A percentile compares a stretch with the other conserved stretches of the same genome.
Evolutionary conservation across 768 basidiomycete genomes (phyloP).

Genomic region (Hygrophorus russula): DNA sequence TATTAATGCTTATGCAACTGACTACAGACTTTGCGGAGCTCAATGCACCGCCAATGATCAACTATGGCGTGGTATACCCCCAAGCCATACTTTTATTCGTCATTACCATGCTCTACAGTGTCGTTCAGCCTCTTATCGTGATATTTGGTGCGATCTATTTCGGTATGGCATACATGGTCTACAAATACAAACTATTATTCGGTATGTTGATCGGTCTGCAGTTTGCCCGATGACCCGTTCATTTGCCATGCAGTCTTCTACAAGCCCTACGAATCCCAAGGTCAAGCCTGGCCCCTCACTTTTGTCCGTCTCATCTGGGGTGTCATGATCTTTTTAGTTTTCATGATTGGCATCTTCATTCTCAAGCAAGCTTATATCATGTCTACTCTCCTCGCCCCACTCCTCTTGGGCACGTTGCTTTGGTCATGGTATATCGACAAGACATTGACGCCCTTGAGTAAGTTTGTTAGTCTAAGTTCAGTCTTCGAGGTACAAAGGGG

Average conservation of each 20-base stretch:
- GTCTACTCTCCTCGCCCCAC: constrained; percentile 55
- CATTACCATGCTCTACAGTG: constrained; percentile 89
- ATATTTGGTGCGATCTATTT: constrained; percentile 96
- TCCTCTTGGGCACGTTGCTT: constrained; percentile 61
- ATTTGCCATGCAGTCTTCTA: constrained; percentile 64
- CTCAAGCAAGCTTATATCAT: constrained; percentile 35
- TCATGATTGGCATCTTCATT: constrained; percentile 96
- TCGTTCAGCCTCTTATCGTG: constrained; percentile 90
- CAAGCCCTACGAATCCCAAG: constrained; percentile 95
- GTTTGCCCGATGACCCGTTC: not conserved
- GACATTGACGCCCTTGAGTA: constrained; percentile 61
- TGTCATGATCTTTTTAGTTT: constrained; percentile 83
- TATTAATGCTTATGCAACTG: not conserved
- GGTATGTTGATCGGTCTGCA: constrained; percentile 36
- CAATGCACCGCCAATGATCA: constrained; percentile 96
- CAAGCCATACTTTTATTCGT: constrained; percentile 95
- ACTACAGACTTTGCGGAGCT: constrained; percentile 83
- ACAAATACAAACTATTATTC: constrained; percentile 96
- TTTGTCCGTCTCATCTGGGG: constrained; percentile 90
- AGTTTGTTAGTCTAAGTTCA: constrained; percentile 76
- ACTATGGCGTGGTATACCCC: constrained; percentile 94
- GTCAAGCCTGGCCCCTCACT: constrained; percentile 96
- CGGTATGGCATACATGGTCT: constrained; percentile 89
- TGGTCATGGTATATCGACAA: constrained; percentile 76
- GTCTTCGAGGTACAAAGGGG: constrained; percentile 85